Percentiles rank a stretch among this genome's conserved stretches.
These are phyloP conservation scores for Neurospora sp. DNA, from an alignment of 495 filamentous ascomycete species.

Conservation along the genomic window DNA sequence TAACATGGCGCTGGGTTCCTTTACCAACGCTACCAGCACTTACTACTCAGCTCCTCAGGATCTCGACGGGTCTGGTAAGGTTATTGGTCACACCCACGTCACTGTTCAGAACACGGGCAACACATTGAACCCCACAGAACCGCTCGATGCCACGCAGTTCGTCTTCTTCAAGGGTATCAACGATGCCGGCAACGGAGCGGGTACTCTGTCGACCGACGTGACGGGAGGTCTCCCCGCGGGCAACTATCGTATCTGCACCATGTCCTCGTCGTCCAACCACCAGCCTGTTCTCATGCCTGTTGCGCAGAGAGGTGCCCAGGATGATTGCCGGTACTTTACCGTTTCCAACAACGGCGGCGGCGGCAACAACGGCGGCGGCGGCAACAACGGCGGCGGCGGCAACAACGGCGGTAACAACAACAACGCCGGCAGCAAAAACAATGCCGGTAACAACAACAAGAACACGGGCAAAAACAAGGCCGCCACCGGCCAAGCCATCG, in stretches of 20 bases:
- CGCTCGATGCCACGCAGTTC: slow-evolving; percentile 49
- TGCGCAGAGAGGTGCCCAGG: slow-evolving; percentile 61
- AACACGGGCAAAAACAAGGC: slow-evolving; percentile 1
- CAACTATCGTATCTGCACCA: slow-evolving; percentile 63
- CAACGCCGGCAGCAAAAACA: slow-evolving; percentile 1
- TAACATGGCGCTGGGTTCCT: slow-evolving; percentile 54
- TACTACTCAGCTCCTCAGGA: slow-evolving; percentile 64
- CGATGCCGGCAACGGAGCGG: slow-evolving; percentile 55
- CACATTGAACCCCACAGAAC: slow-evolving; percentile 36
- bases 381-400: slow-evolving; percentile 8
- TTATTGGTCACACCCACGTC: slow-evolving; percentile 65
- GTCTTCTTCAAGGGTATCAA: slow-evolving; percentile 74
- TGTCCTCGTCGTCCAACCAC: slow-evolving; percentile 59
- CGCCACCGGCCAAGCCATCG: slow-evolving; percentile 15
- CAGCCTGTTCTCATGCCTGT: slow-evolving; percentile 72
- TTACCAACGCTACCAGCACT: slow-evolving; percentile 52
- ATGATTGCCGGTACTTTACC: slow-evolving; percentile 62
- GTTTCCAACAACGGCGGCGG: slow-evolving; percentile 13
- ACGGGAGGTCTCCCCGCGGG: slow-evolving; percentile 54
- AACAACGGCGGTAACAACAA: slow-evolving; percentile 7
- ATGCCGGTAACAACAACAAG: neutral
- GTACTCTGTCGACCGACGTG: slow-evolving; percentile 44
- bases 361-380: slow-evolving; percentile 9
- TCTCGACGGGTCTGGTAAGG: slow-evolving; percentile 39
- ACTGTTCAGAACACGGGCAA: slow-evolving; percentile 53